Conservation (phyloP, 345 rosid genomes). For the Aquilaria sinensis region DNA sequence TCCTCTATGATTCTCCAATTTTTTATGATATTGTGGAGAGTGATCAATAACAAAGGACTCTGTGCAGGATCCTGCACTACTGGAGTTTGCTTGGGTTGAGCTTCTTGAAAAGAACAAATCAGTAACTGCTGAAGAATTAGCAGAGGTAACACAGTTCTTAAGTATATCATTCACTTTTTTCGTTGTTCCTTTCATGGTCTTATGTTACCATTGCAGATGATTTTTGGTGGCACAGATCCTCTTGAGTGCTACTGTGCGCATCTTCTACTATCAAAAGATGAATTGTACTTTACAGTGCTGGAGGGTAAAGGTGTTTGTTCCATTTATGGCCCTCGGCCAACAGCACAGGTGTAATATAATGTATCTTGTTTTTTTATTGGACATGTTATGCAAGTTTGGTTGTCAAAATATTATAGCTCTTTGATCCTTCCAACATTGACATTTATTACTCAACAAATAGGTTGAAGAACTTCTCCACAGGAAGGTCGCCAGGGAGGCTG, state of each 20-base stretch:
- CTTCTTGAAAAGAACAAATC: constrained; percentile 82
- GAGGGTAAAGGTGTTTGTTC: constrained; percentile 66
- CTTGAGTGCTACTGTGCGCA: constrained; percentile 93
- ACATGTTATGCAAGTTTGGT: constrained; percentile 6
- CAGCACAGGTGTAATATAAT: constrained; percentile 45
- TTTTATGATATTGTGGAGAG: neutral
- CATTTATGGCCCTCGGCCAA: constrained; percentile 69
- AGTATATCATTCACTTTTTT: neutral
- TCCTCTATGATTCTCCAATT: neutral
- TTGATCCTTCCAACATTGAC: constrained; percentile 10
- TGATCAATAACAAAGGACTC: constrained; percentile 7
- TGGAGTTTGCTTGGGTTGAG: constrained; percentile 96
- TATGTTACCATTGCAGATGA: constrained; percentile 51
- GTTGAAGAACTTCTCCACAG: constrained; percentile 69
- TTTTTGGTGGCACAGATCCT: constrained; percentile 75
- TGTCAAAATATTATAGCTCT: neutral
- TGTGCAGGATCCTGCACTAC: constrained; percentile 69
- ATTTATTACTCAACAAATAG: constrained; percentile 24
- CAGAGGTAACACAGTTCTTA: constrained; percentile 55
- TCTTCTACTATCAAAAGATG: constrained; percentile 83
- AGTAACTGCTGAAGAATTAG: constrained; percentile 79
- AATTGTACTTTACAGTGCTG: constrained; percentile 59
- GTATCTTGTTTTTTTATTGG: constrained; percentile 6
- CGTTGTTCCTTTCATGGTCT: constrained; percentile 24
- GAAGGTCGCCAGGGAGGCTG: constrained; percentile 72